Evolutionary conservation across 164 flowering plant species (phyloP).

Genomic region (Cinnamomum micranthum): DNA sequence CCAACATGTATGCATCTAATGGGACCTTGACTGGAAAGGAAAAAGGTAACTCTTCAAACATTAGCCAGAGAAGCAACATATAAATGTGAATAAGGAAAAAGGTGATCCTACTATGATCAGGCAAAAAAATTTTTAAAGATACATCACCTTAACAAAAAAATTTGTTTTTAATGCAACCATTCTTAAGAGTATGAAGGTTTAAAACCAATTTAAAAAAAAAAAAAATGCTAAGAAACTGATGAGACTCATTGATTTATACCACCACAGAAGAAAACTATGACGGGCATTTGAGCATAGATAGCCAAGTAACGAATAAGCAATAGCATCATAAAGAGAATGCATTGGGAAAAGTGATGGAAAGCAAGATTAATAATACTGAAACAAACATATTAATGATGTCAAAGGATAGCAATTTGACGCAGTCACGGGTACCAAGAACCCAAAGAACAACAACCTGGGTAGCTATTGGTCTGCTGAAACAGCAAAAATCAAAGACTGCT

Average conservation of each 20-base stretch:
- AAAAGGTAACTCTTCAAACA: not conserved
- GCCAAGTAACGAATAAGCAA: not conserved
- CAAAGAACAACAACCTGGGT: no score
- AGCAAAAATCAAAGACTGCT: no score
- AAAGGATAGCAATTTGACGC: not conserved
- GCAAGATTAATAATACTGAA: not conserved
- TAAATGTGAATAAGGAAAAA: not conserved
- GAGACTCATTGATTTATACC: not conserved
- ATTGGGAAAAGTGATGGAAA: not conserved
- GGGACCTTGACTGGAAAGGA: conserved; percentile 78
- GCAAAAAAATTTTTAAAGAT: not conserved
- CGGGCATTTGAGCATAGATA: not conserved
- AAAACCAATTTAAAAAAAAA: no score
- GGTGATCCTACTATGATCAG: not conserved
- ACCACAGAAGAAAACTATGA: not conserved
- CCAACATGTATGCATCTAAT: conserved; percentile 93
- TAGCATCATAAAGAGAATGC: no score
- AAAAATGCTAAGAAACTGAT: no score
- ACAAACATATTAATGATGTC: not conserved
- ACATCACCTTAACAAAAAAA: not conserved
- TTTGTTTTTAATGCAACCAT: not conserved
- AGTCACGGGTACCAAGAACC: no score
- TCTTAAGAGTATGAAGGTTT: no score
- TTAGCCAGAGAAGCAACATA: not conserved
- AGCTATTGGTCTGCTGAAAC: no score